A percentile compares a stretch with the other conserved stretches of the same genome.
These are phyloP conservation scores for Coemansia sp. DNA, from an alignment of 192 early-diverging fungal species.

Conservation along the genomic window DNA sequence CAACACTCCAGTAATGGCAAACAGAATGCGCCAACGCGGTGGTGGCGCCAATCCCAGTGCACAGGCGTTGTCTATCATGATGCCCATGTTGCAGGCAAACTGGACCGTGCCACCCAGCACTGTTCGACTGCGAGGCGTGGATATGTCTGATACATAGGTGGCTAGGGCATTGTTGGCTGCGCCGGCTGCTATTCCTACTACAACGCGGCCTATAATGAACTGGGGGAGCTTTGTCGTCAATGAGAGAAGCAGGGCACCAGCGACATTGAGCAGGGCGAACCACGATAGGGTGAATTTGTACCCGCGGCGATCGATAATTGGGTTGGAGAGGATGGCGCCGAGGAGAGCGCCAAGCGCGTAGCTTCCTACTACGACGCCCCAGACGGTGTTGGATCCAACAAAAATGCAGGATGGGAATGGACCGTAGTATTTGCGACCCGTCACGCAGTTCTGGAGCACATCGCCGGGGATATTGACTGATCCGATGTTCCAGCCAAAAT, in stretches of 20 bases:
- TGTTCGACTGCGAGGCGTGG: constrained; percentile 67
- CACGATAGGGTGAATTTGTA: constrained; percentile 65
- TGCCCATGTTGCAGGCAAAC: constrained; percentile 73
- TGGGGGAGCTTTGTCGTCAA: constrained; percentile 61
- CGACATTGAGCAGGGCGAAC: constrained; percentile 66
- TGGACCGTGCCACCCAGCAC: constrained; percentile 72
- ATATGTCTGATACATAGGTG: constrained; percentile 77
- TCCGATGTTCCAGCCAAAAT: constrained; percentile 57
- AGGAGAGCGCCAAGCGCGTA: constrained; percentile 63
- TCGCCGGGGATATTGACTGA: constrained; percentile 60
- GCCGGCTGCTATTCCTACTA: constrained; percentile 72
- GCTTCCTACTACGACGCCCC: constrained; percentile 60
- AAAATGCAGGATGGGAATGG: constrained; percentile 46
- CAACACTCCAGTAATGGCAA: constrained; percentile 61
- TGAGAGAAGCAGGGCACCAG: constrained; percentile 62
- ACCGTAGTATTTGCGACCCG: constrained; percentile 47
- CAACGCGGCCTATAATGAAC: constrained; percentile 70
- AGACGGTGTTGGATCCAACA: constrained; percentile 43
- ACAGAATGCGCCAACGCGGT: constrained; percentile 70
- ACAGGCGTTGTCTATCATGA: constrained; percentile 67
- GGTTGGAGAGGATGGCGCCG: constrained; percentile 63
- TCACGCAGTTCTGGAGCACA: constrained; percentile 54
- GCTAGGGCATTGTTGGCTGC: constrained; percentile 58
- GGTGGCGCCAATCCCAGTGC: constrained; percentile 60
- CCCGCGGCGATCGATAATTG: constrained; percentile 57